Base-by-base conservation (phyloP, 495 filamentous ascomycete genomes). In the Penicillium taxi region DNA sequence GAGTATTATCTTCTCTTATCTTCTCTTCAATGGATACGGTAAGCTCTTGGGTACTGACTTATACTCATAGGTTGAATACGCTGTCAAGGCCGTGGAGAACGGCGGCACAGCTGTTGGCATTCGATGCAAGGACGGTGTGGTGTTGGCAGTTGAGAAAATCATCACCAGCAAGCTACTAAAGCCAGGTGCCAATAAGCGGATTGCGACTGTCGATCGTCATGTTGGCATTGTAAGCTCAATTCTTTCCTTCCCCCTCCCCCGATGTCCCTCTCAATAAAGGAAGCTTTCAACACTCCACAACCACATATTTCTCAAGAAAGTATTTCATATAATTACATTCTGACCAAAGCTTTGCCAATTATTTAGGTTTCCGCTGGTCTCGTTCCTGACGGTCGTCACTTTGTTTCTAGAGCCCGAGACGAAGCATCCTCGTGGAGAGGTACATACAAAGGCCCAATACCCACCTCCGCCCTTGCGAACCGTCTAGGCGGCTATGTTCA, bases 21-120 rank as follows among this genome's bases (percentile, higher is more conserved):
- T n/a, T n/a, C n/a, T n/a, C n/a, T n/a, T n/a, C n/a, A n/a, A n/a
- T n/a, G n/a, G n/a, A n/a, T n/a, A n/a, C n/a, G n/a, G n/a, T n/a
- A n/a, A n/a, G n/a, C n/a, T n/a, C n/a, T n/a, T n/a, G n/a, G n/a
- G 39, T 26, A 35, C 41, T 50, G 22, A 57, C 39, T 32, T 26
- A 20, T 26, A 21, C 9, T 23, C 9, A 23, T 44, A 78, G 75
- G 91, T 96, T 59, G 91, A 98, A 73, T 98, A 98, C 66, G 91
- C 91, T 41, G 80, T 91, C 39, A 98, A 98, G 72, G 91, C 91
- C 42, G 91, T 98, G 33, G 91, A 98, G 70, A 96, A 94, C 56
- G 91, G 93, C 42, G 90, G 91, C 53, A 98, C 91, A 18, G 87
- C 86, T 33, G 78, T 98, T 69, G 91, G 91, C 48, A 94, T 98